phyloP scores from a whole-genome alignment of 2,329 filamentous ascomycete genomes.

The Cercospora zeae-maydis region DNA sequence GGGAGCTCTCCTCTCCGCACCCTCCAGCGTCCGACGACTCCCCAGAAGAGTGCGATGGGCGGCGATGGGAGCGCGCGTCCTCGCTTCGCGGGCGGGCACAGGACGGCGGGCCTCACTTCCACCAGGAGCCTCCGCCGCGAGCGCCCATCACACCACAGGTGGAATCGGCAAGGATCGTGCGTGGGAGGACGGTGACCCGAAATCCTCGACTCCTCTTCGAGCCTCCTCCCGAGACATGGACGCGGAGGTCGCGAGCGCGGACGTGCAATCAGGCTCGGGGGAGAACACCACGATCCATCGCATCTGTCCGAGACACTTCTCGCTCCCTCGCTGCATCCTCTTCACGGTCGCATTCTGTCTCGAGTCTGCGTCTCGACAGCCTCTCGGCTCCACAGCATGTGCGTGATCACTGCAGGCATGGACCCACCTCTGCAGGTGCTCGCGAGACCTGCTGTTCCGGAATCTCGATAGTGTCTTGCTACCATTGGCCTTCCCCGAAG shows the following conservation, averaged over 20 bases:
- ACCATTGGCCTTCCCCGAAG: neutral
- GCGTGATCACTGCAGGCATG: neutral
- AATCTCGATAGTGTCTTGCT: neutral
- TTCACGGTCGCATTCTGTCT: neutral
- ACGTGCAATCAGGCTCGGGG: neutral
- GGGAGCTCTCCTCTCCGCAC: neutral
- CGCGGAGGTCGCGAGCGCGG: neutral
- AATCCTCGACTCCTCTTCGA: neutral
- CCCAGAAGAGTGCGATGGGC: too few relatives aligned
- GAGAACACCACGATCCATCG: neutral
- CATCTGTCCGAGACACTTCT: neutral
- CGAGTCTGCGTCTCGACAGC: neutral
- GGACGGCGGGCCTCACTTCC: neutral
- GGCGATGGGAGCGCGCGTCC: neutral
- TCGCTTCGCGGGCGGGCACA: neutral
- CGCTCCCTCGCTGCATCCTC: neutral
- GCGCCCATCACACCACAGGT: slow-evolving; percentile 1
- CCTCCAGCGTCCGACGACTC: neutral
- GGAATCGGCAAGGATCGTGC: neutral
- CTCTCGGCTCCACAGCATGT: neutral
- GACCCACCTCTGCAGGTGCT: neutral
- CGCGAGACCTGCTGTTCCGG: neutral
- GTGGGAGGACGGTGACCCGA: neutral
- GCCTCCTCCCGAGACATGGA: neutral
- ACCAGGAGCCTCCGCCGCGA: neutral